These are phyloP conservation scores for Castanea crenata DNA, from an alignment of 306 rosid species.

Conservation along the genomic window DNA sequence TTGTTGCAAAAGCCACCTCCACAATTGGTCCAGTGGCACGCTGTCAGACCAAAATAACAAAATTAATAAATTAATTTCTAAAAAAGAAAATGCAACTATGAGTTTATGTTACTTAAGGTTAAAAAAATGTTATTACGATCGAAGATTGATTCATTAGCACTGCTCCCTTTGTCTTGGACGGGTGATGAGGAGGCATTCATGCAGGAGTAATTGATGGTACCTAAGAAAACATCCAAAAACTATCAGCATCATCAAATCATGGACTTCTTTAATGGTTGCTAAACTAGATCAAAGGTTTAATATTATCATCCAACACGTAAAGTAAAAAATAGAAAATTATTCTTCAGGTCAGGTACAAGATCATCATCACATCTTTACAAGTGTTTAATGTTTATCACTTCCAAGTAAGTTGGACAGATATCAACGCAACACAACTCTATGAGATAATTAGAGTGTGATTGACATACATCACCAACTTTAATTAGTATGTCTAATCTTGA, in stretches of 20 bases:
- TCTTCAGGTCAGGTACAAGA: conserved; percentile 7
- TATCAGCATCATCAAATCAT: conserved; percentile 24
- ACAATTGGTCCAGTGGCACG: conserved; percentile 79
- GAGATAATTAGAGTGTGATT: background rate
- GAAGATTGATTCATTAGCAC: conserved; percentile 42
- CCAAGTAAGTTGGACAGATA: background rate
- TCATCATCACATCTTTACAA: conserved; percentile 8
- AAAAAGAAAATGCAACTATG: background rate
- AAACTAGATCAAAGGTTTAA: background rate
- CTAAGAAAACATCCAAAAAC: conserved; percentile 32
- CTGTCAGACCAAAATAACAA: conserved; percentile 34
- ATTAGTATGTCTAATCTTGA: too few relatives aligned
- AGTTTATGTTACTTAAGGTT: background rate
- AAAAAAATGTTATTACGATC: conserved; percentile 48
- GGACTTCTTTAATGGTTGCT: background rate
- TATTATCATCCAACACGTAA: background rate
- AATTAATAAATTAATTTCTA: background rate
- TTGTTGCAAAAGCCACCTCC: conserved; percentile 81
- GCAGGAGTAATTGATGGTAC: conserved; percentile 66
- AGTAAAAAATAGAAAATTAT: background rate
- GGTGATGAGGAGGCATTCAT: conserved; percentile 51
- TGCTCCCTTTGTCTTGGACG: conserved; percentile 36
- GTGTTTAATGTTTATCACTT: background rate
- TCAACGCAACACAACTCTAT: too few relatives aligned
- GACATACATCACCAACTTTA: too few relatives aligned